These are phyloP conservation scores for Penicillium cosmopolitanum DNA, from an alignment of 495 filamentous ascomycete species.

Conservation along the genomic window DNA sequence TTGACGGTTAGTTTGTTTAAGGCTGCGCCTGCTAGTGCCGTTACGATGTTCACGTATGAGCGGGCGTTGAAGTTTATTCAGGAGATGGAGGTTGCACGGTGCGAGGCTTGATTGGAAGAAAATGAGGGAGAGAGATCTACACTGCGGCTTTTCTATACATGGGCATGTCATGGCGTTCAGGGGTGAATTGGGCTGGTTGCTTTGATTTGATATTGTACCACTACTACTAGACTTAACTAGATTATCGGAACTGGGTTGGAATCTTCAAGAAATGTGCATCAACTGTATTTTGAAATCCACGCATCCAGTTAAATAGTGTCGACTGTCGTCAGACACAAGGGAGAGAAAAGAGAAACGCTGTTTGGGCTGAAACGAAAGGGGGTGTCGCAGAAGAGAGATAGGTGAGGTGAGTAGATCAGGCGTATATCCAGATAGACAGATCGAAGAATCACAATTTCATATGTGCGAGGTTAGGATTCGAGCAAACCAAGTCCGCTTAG, in stretches of 20 bases:
- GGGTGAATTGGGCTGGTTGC: neutral
- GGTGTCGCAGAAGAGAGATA: constrained; percentile 32
- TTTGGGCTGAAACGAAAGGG: constrained; percentile 31
- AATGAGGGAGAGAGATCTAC: neutral
- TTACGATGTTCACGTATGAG: constrained; percentile 99
- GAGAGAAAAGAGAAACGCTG: constrained; percentile 28
- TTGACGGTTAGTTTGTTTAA: constrained; percentile 88
- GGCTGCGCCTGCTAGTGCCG: constrained; percentile 90
- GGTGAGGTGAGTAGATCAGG: neutral
- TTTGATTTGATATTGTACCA: neutral
- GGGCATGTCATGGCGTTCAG: constrained; percentile 1
- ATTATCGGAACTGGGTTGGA: neutral
- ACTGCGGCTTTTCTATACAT: neutral
- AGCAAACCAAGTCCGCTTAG: constrained; percentile 42
- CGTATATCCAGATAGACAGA: constrained; percentile 31
- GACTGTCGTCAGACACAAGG: constrained; percentile 17
- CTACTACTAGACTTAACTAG: neutral
- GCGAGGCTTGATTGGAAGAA: too few species aligned
- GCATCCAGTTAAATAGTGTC: constrained; percentile 6
- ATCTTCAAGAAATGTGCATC: constrained; percentile 6
- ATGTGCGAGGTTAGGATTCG: constrained; percentile 6
- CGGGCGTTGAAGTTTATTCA: constrained; percentile 62
- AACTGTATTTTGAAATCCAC: constrained; percentile 11
- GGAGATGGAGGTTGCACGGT: constrained; percentile 41
- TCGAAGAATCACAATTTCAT: constrained; percentile 26